Evolutionary conservation across 2,329 filamentous ascomycete species (phyloP).

Genomic region (Pseudogymnoascus sp.): DNA sequence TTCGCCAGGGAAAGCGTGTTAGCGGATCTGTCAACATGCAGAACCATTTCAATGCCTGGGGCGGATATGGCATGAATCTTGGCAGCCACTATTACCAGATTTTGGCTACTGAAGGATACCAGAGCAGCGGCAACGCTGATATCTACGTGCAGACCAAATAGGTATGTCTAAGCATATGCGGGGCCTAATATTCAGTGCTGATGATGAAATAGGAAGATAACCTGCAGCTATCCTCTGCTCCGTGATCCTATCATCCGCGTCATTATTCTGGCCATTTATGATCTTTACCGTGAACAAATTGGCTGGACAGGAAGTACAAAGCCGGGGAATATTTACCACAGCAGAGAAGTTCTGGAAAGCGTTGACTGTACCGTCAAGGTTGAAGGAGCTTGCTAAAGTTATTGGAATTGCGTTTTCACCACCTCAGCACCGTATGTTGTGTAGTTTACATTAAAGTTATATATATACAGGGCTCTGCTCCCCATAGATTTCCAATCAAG

Average conservation of each 20-base stretch:
- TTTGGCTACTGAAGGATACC: conserved; percentile 45
- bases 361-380: not conserved
- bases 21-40: conserved; percentile 40
- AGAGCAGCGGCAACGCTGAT: conserved; percentile 38
- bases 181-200: conserved; percentile 33
- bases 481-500: not conserved
- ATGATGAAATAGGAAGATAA: not conserved
- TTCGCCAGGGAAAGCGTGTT: conserved; percentile 40
- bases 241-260: not conserved
- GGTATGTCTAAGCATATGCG: conserved; percentile 30
- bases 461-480: not conserved
- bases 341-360: not conserved
- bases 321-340: not conserved
- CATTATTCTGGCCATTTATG: not conserved
- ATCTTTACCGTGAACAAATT: not conserved
- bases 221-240: not conserved
- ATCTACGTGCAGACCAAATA: conserved; percentile 24
- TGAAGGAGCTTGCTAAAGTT: not conserved
- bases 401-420: not conserved
- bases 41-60: conserved; percentile 46
- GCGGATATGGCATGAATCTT: conserved; percentile 35
- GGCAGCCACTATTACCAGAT: conserved; percentile 45
- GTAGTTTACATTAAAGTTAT: not conserved
- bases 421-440: too few species aligned
- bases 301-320: not conserved